Evolutionary conservation across 1,139 yeast species (phyloP).

Genomic region (Taiozyma onychis): DNA sequence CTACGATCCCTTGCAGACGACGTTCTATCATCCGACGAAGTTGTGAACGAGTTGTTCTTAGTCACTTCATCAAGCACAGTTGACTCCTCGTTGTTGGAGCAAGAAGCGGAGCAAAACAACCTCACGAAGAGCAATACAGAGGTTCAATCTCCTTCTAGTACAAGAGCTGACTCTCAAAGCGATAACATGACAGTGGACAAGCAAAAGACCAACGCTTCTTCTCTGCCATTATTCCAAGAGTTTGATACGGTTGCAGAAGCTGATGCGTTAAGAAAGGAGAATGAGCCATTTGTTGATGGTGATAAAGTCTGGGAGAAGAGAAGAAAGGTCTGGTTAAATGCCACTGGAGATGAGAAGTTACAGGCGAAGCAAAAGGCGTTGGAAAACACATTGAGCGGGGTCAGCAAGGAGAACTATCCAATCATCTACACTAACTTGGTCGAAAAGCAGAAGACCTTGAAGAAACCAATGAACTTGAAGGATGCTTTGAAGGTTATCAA

Average conservation of each 20-base stretch:
- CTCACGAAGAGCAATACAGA: background rate
- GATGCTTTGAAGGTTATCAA: conserved; percentile 58
- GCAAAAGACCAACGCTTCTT: background rate
- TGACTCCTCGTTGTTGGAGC: conserved; percentile 17
- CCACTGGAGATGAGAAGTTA: conserved; percentile 23
- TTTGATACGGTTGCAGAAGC: conserved; percentile 29
- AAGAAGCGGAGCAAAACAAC: conserved; percentile 2
- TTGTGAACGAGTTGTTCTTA: conserved; percentile 22
- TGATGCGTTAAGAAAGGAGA: conserved; percentile 21
- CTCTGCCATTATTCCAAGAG: conserved; percentile 23
- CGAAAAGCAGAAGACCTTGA: conserved; percentile 50
- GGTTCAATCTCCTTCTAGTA: background rate
- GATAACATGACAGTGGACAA: background rate
- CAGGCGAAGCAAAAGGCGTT: conserved; percentile 16
- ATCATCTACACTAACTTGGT: conserved; percentile 54
- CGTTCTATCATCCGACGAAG: conserved; percentile 23
- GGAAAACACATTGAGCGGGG: conserved; percentile 20
- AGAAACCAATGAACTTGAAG: conserved; percentile 50
- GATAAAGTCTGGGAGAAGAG: conserved; percentile 54
- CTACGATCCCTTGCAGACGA: conserved; percentile 22
- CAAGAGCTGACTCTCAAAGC: background rate
- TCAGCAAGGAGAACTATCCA: conserved; percentile 41
- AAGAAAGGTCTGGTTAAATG: conserved; percentile 50
- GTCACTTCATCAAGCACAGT: conserved; percentile 20
- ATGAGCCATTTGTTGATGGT: conserved; percentile 37